These are phyloP conservation scores for Davidsoniella australis DNA, from an alignment of 2,329 filamentous ascomycete genomes.

Conservation along the genomic window DNA sequence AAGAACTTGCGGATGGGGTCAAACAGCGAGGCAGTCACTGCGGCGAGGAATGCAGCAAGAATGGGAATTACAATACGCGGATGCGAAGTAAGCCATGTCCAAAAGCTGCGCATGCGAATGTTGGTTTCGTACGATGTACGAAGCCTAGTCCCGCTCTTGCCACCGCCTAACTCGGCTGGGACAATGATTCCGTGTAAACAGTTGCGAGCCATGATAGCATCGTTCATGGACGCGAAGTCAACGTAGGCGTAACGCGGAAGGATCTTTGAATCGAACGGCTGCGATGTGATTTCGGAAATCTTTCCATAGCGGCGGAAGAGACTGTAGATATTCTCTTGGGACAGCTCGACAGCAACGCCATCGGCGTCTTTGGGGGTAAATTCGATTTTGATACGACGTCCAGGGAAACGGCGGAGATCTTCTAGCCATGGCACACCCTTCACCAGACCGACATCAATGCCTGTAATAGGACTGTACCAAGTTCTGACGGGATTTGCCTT, in stretches of 20 bases:
- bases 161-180: constrained; percentile 50
- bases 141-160: constrained; percentile 57
- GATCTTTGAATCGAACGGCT: constrained; percentile 74
- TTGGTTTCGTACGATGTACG: constrained; percentile 71
- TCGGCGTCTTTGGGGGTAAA: constrained; percentile 49
- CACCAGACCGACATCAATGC: constrained; percentile 56
- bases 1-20: constrained; percentile 91
- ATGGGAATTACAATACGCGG: constrained; percentile 76
- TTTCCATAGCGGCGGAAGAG: constrained; percentile 85
- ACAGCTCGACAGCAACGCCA: constrained; percentile 48
- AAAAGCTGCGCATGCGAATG: constrained; percentile 59
- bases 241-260: constrained; percentile 64
- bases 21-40: constrained; percentile 73
- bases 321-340: constrained; percentile 72
- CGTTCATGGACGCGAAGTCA: constrained; percentile 55
- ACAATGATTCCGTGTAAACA: constrained; percentile 78
- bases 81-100: constrained; percentile 75
- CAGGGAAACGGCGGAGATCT: constrained; percentile 72
- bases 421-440: constrained; percentile 84
- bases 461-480: constrained; percentile 74
- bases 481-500: constrained; percentile 57
- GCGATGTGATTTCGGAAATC: constrained; percentile 65
- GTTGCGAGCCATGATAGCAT: constrained; percentile 77
- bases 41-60: constrained; percentile 63
- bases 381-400: constrained; percentile 59